Conservation (phyloP, 192 early-diverging fungal species). For the Coemansia sp. region DNA sequence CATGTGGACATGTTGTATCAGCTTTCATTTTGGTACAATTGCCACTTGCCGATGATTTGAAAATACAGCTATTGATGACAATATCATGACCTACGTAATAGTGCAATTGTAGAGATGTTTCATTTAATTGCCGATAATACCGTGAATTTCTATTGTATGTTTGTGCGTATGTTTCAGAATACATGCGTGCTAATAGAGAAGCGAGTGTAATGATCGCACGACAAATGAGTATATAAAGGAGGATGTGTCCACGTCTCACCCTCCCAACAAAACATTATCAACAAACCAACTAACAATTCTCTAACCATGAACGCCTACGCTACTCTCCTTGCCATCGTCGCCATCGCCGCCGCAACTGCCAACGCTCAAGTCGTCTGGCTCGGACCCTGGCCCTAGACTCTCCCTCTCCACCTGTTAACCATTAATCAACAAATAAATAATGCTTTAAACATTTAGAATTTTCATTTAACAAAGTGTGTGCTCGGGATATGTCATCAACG, state of each 20-base stretch:
- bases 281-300: background rate
- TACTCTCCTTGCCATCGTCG: background rate
- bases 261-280: background rate
- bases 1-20: background rate
- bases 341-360: background rate
- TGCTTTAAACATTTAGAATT: background rate
- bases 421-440: background rate
- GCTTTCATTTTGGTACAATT: background rate
- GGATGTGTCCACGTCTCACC: background rate
- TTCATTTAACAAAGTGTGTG: background rate
- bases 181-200: background rate
- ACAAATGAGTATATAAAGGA: background rate
- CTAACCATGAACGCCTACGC: conserved; percentile 4
- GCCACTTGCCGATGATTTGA: background rate
- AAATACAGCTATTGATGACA: background rate
- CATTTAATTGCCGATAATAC: background rate
- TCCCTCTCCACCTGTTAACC: background rate
- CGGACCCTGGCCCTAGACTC: background rate
- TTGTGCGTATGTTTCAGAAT: background rate
- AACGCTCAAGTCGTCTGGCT: conserved; percentile 1
- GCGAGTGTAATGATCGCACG: background rate
- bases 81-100: background rate
- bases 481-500: background rate
- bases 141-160: background rate
- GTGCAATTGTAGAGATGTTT: background rate